These are phyloP conservation scores for Phytopythium montanum DNA, from an alignment of 352 stramenopile genomes.

Conservation along the genomic window DNA sequence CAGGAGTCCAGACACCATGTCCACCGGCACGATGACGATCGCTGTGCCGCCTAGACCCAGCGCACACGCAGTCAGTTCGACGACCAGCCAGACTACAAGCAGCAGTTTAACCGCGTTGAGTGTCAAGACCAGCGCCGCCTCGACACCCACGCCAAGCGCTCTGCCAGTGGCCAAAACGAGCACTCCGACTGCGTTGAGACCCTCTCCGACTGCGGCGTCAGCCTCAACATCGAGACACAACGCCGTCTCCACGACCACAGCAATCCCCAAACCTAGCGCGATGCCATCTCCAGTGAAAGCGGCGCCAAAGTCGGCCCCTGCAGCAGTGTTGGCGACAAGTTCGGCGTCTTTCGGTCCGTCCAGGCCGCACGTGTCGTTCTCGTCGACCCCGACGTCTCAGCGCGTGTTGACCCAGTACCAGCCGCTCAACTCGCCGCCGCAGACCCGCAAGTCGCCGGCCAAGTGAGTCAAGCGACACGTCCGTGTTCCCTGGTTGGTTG, in stretches of 20 bases:
- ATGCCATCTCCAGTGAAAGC: not conserved
- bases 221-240: not conserved
- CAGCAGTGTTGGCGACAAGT: not conserved
- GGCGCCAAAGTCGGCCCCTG: not conserved
- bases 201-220: not conserved
- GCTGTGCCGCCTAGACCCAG: not conserved
- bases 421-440: not conserved
- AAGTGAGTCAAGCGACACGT: conserved; percentile 3
- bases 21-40: not conserved
- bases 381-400: not conserved
- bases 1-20: not conserved
- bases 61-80: not conserved
- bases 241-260: not conserved
- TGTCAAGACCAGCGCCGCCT: not conserved
- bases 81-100: not conserved
- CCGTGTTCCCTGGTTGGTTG: not conserved
- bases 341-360: not conserved
- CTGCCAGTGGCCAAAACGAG: not conserved
- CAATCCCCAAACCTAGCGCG: not conserved
- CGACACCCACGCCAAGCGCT: not conserved
- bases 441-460: not conserved
- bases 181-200: not conserved
- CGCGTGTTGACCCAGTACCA: not conserved
- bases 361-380: not conserved
- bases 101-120: not conserved